These are phyloP conservation scores for Fusarium sp. DNA, from an alignment of 2,329 filamentous ascomycete species.

Conservation along the genomic window DNA sequence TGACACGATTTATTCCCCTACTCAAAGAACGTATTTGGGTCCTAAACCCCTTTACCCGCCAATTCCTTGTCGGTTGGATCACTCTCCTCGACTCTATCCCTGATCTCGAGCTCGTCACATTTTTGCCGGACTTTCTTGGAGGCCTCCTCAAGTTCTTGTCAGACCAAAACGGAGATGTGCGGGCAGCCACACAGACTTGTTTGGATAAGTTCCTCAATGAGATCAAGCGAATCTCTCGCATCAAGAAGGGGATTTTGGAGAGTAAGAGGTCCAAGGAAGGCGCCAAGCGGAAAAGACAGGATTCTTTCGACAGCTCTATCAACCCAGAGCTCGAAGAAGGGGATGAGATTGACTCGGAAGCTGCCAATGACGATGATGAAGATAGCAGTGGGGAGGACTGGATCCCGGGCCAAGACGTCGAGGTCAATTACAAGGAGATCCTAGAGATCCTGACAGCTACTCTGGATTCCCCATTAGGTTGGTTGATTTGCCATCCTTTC, in stretches of 20 bases:
- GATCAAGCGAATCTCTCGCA: slow-evolving; percentile 90
- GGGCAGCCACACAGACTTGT: slow-evolving; percentile 86
- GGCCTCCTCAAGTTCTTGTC: slow-evolving; percentile 91
- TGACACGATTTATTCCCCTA: slow-evolving; percentile 88
- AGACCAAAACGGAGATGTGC: slow-evolving; percentile 91
- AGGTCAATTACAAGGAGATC: slow-evolving; percentile 91
- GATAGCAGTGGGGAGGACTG: slow-evolving; percentile 84
- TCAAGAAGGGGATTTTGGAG: slow-evolving; percentile 91
- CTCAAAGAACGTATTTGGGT: slow-evolving; percentile 94
- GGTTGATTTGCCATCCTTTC: slow-evolving; percentile 32
- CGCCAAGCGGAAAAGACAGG: slow-evolving; percentile 72
- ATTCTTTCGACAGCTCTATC: slow-evolving; percentile 72
- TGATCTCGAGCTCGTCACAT: slow-evolving; percentile 91
- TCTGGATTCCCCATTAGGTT: slow-evolving; percentile 81
- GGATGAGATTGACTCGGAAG: slow-evolving; percentile 65
- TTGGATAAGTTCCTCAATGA: slow-evolving; percentile 90
- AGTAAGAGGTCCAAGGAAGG: slow-evolving; percentile 76
- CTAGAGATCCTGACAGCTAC: slow-evolving; percentile 90
- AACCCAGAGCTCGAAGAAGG: slow-evolving; percentile 66
- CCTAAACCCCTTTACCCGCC: slow-evolving; percentile 91
- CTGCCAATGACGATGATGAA: slow-evolving; percentile 64
- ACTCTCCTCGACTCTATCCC: slow-evolving; percentile 94
- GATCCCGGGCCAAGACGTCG: slow-evolving; percentile 96
- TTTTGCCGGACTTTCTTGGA: slow-evolving; percentile 87
- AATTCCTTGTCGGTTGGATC: slow-evolving; percentile 96